These are phyloP conservation scores for Sedum album DNA, from an alignment of 164 flowering plant genomes.

Conservation along the genomic window DNA sequence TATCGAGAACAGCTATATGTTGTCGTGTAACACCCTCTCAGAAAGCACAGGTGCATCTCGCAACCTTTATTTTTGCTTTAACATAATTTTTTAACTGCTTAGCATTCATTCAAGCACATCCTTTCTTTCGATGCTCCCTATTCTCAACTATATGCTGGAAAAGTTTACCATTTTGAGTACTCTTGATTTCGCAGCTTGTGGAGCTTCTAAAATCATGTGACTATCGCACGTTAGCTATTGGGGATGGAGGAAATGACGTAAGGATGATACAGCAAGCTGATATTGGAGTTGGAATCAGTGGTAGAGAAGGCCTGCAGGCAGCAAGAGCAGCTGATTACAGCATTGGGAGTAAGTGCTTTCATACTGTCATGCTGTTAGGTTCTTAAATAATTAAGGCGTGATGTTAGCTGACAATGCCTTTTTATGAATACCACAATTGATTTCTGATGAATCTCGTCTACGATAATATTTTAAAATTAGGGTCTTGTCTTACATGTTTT, in stretches of 20 bases:
- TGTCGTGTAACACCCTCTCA: constrained; percentile 99
- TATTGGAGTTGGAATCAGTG: constrained; percentile 98
- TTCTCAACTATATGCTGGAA: neutral
- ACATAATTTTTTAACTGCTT: too few species aligned
- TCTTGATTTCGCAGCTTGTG: constrained; percentile 61
- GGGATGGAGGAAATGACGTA: constrained; percentile 99
- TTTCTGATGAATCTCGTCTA: neutral
- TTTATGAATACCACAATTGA: neutral
- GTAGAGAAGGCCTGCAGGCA: constrained; percentile 97
- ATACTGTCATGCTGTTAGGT: neutral
- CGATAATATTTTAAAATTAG: neutral
- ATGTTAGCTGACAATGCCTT: neutral
- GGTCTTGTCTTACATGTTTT: neutral
- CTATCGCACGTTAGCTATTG: constrained; percentile 92
- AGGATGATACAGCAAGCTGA: constrained; percentile 99
- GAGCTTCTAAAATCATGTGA: constrained; percentile 86
- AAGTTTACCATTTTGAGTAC: neutral
- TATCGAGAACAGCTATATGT: constrained; percentile 94
- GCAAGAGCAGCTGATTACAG: constrained; percentile 99
- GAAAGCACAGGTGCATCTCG: constrained; percentile 74
- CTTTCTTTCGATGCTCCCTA: neutral
- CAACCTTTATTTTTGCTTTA: too few species aligned
- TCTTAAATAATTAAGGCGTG: neutral
- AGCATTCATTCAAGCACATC: neutral
- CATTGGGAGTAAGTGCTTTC: constrained; percentile 72